These are phyloP conservation scores for Trichoderma guizhouense DNA, from an alignment of 2,329 filamentous ascomycete species.

Conservation along the genomic window DNA sequence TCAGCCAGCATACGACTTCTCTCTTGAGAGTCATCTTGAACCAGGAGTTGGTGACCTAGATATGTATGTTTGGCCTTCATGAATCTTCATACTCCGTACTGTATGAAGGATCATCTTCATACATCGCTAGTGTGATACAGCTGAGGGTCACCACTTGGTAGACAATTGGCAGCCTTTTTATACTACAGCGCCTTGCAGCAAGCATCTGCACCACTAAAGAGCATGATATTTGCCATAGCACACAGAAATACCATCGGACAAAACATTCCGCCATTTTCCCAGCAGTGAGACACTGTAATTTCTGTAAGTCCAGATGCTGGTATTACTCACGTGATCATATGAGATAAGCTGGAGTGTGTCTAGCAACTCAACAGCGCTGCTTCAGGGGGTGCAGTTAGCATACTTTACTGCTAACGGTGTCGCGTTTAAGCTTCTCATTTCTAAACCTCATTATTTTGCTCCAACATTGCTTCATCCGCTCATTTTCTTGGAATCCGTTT, in stretches of 20 bases:
- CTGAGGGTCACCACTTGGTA: not conserved
- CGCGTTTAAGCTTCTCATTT: not conserved
- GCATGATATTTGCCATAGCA: not conserved
- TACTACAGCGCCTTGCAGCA: not conserved
- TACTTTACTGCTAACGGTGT: not conserved
- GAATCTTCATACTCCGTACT: not conserved
- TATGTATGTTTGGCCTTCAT: not conserved
- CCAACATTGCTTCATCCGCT: not conserved
- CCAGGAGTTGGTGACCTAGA: not conserved
- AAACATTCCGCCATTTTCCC: not conserved
- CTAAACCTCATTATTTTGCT: not conserved
- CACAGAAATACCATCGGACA: not conserved
- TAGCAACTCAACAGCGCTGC: not conserved
- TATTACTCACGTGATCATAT: not conserved
- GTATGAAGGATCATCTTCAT: not conserved
- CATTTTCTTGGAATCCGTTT: not conserved
- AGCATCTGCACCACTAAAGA: not conserved
- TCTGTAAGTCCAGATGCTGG: not conserved
- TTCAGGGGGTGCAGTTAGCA: conserved; percentile 5
- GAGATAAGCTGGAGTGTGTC: not conserved
- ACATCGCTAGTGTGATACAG: not conserved
- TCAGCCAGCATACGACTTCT: not conserved
- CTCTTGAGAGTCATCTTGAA: not conserved
- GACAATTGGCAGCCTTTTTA: not conserved
- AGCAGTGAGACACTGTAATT: not conserved